Percentiles rank a stretch among this genome's conserved stretches.
Conservation (phyloP, 192 early-diverging fungal species). For the Chytriomyces confervae region DNA sequence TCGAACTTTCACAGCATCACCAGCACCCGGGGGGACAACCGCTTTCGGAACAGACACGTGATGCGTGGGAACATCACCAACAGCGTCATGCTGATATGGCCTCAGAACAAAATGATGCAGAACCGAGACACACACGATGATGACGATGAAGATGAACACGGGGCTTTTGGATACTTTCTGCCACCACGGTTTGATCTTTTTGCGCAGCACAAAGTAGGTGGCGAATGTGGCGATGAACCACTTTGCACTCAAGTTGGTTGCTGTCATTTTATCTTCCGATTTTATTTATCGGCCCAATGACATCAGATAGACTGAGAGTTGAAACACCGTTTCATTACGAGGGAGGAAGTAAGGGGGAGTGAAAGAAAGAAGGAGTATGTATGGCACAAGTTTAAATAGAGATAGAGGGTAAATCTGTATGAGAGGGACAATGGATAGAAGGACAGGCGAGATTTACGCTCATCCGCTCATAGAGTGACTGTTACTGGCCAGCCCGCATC, state of each 20-base stretch:
- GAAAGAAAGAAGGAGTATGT: neutral
- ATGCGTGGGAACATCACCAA: neutral
- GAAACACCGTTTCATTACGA: neutral
- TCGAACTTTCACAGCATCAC: no score
- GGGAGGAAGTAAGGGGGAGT: neutral
- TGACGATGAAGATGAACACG: constrained; percentile 19
- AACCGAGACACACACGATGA: neutral
- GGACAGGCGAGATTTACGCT: neutral
- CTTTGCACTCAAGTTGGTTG: constrained; percentile 12
- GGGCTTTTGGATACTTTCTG: constrained; percentile 7
- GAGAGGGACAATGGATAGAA: neutral
- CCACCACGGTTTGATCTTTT: constrained; percentile 33
- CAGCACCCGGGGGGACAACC: no score
- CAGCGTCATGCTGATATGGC: neutral
- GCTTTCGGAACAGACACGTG: no score
- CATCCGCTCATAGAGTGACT: neutral
- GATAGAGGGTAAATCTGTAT: neutral
- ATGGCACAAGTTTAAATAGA: neutral
- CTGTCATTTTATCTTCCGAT: neutral
- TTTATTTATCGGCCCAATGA: neutral
- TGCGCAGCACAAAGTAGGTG: constrained; percentile 33
- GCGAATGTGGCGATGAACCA: constrained; percentile 36
- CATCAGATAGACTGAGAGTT: neutral
- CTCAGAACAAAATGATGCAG: neutral
- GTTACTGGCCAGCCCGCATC: neutral